These are phyloP conservation scores for Parsonsia alboflavescens DNA, from an alignment of 257 asterid genomes.

Conservation along the genomic window DNA sequence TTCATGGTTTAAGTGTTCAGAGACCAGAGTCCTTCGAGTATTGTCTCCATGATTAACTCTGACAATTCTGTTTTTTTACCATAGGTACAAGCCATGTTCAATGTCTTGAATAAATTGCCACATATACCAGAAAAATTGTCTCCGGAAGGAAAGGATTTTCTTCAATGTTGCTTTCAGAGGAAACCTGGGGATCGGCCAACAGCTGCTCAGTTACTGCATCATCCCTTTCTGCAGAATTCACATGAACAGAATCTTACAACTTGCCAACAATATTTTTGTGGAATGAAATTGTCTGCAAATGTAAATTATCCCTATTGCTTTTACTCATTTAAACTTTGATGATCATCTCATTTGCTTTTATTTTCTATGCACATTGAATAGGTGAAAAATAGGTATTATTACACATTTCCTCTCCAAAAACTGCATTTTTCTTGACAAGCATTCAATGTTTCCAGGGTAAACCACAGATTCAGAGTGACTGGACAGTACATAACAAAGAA, in stretches of 20 bases:
- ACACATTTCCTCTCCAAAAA: not conserved
- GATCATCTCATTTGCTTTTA: not conserved
- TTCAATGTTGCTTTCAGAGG: slow-evolving; percentile 60
- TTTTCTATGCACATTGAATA: not conserved
- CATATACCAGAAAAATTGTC: slow-evolving; percentile 68
- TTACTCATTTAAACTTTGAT: not conserved
- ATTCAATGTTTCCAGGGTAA: slow-evolving; percentile 32
- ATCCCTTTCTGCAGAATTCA: slow-evolving; percentile 51
- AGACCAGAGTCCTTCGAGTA: slow-evolving; percentile 3
- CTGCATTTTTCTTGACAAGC: not conserved
- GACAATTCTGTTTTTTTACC: slow-evolving; percentile 13
- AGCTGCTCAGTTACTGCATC: slow-evolving; percentile 58
- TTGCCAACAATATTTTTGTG: slow-evolving; percentile 36
- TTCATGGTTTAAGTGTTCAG: not conserved
- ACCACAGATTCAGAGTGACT: slow-evolving; percentile 27
- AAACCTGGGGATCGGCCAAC: slow-evolving; percentile 72
- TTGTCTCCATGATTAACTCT: not conserved
- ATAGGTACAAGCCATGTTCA: slow-evolving; percentile 92
- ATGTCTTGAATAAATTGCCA: slow-evolving; percentile 59
- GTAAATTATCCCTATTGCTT: not conserved
- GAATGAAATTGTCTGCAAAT: slow-evolving; percentile 43
- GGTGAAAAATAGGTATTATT: not conserved
- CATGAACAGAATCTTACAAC: slow-evolving; percentile 34
- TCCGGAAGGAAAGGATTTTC: slow-evolving; percentile 73
- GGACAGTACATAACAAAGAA: slow-evolving; percentile 31